Evolutionary conservation across 768 basidiomycete species (phyloP).

Genomic region (Chiua virens): DNA sequence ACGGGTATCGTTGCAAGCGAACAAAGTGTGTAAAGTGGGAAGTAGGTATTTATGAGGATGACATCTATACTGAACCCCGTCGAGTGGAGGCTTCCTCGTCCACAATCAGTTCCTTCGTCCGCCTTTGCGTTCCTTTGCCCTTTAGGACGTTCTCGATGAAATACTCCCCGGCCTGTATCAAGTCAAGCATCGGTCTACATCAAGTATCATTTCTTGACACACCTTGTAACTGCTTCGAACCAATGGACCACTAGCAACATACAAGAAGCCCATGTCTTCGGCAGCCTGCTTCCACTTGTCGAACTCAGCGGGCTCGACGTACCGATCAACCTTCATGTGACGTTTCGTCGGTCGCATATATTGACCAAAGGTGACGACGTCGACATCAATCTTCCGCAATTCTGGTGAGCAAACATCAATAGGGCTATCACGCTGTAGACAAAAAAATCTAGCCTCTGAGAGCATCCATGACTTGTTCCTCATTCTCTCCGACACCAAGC

Average conservation of each 20-base stretch:
- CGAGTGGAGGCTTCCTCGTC: conserved; percentile 12
- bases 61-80: conserved; percentile 6
- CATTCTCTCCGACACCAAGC: conserved; percentile 93
- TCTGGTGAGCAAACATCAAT: conserved; percentile 48
- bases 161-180: conserved; percentile 84
- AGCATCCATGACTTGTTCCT: conserved; percentile 78
- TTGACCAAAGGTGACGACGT: conserved; percentile 98
- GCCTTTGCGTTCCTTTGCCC: conserved; percentile 51
- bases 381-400: conserved; percentile 83
- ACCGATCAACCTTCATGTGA: conserved; percentile 99
- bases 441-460: conserved; percentile 62
- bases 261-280: conserved; percentile 93
- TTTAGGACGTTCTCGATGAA: conserved; percentile 90
- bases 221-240: conserved; percentile 98
- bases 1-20: background rate
- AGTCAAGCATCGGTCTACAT: conserved; percentile 1
- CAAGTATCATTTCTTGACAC: conserved; percentile 18
- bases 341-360: conserved; percentile 99
- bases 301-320: conserved; percentile 93
- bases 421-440: background rate
- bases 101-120: conserved; percentile 33
- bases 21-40: background rate
- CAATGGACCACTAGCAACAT: conserved; percentile 94
- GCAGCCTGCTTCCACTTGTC: conserved; percentile 88
- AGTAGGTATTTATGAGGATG: background rate